A percentile compares a stretch with the other conserved stretches of the same genome.
Conservation (phyloP, 202 grass and related monocot species). For the Eragrostis tef region DNA sequence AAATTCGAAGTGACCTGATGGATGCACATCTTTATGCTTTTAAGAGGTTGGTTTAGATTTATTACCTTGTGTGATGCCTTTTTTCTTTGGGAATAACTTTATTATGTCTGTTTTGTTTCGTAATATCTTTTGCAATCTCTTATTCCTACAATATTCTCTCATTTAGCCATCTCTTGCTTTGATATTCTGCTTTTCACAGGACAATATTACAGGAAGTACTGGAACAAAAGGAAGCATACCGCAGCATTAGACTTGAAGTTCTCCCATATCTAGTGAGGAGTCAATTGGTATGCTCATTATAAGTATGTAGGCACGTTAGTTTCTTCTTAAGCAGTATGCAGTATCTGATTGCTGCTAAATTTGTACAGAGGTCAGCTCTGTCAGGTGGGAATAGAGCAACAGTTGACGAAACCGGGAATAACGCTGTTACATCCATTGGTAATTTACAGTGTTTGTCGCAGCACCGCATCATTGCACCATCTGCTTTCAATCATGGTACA, state of each 20-base stretch:
- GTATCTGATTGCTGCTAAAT: slow-evolving; percentile 42
- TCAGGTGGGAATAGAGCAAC: slow-evolving; percentile 50
- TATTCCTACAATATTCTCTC: slow-evolving; percentile 21
- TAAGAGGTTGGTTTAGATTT: slow-evolving; percentile 67
- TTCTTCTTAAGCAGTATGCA: slow-evolving; percentile 25
- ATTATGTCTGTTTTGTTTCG: not conserved
- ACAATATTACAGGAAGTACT: slow-evolving; percentile 82
- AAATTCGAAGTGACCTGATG: slow-evolving; percentile 96
- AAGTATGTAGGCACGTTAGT: slow-evolving; percentile 23
- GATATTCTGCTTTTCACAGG: slow-evolving; percentile 53
- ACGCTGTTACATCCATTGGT: slow-evolving; percentile 52
- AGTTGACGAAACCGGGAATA: slow-evolving; percentile 56
- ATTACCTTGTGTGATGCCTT: slow-evolving; percentile 7
- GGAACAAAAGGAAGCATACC: slow-evolving; percentile 74
- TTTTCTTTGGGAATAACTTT: not conserved
- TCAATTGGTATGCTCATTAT: slow-evolving; percentile 75
- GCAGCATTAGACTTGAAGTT: slow-evolving; percentile 89
- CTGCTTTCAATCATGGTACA: slow-evolving; percentile 64
- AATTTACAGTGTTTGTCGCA: slow-evolving; percentile 83
- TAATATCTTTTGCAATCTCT: not conserved
- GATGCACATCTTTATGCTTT: slow-evolving; percentile 99
- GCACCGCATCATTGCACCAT: slow-evolving; percentile 70
- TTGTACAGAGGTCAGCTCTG: slow-evolving; percentile 73
- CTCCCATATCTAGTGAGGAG: slow-evolving; percentile 86
- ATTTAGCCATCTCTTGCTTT: slow-evolving; percentile 13